A percentile compares a stretch with the other conserved stretches of the same genome.
These are phyloP conservation scores for Prunus fruticosa DNA, from an alignment of 306 rosid species.

Conservation along the genomic window DNA sequence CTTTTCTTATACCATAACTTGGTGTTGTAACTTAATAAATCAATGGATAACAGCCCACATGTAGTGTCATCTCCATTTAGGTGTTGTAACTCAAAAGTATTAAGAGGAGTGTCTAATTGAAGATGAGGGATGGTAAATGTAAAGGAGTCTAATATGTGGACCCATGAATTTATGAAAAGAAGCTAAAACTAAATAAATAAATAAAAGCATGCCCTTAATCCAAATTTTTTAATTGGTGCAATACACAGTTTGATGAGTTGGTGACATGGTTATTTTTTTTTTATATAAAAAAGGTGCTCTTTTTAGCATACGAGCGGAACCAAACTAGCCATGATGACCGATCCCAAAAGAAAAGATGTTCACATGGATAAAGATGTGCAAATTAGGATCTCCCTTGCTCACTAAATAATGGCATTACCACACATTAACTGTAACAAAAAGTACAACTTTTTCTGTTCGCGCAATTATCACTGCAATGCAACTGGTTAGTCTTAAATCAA, in stretches of 20 bases:
- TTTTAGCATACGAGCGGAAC: conserved; percentile 15
- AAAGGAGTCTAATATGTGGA: not conserved
- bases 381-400: not conserved
- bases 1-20: too few relatives aligned
- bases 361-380: conserved; percentile 7
- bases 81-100: too few relatives aligned
- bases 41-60: too few relatives aligned
- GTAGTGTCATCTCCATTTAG: not conserved
- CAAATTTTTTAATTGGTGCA: not conserved
- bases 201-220: not conserved
- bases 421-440: conserved; percentile 4
- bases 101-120: too few relatives aligned
- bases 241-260: not conserved
- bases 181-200: not conserved
- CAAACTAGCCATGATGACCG: conserved; percentile 16
- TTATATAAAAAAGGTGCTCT: not conserved
- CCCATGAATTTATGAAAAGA: not conserved
- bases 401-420: not conserved
- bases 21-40: too few relatives aligned
- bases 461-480: not conserved
- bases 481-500: not conserved
- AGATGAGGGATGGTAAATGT: too few relatives aligned
- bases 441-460: not conserved
- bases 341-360: conserved; percentile 4
- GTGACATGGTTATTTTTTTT: not conserved